Evolutionary conservation across 1,139 yeast genomes (phyloP).

Genomic region (Candida glucosophila): DNA sequence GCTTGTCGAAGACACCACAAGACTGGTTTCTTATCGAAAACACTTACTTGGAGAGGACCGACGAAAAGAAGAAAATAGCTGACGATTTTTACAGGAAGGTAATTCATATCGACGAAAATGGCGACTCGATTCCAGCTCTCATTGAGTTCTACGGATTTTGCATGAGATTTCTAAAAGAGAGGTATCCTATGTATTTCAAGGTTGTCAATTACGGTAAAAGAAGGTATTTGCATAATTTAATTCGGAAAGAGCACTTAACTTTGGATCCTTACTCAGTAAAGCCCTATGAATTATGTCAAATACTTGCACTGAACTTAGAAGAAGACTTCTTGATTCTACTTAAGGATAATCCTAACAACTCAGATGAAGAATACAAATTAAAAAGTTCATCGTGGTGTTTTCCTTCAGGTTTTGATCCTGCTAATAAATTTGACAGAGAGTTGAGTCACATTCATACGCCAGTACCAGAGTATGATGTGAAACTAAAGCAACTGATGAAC

Average conservation of each 20-base stretch:
- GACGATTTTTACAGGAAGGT: slow-evolving; percentile 22
- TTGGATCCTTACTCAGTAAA: slow-evolving; percentile 7
- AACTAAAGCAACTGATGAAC: slow-evolving; percentile 43
- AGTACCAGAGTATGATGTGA: slow-evolving; percentile 42
- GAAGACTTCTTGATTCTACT: slow-evolving; percentile 50
- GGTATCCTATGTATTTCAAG: slow-evolving; percentile 48
- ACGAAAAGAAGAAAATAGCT: slow-evolving; percentile 26
- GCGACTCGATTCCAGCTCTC: slow-evolving; percentile 22
- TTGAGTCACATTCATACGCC: slow-evolving; percentile 44
- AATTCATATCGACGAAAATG: slow-evolving; percentile 16
- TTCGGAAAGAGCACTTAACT: slow-evolving; percentile 25
- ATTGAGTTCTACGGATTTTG: slow-evolving; percentile 40
- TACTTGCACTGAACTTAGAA: slow-evolving; percentile 27
- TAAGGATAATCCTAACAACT: slow-evolving; percentile 31
- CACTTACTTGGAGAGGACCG: slow-evolving; percentile 37
- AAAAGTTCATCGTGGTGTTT: slow-evolving; percentile 48
- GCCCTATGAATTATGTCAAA: neutral
- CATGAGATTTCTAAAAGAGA: slow-evolving; percentile 28
- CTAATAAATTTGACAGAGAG: slow-evolving; percentile 36
- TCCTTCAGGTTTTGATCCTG: slow-evolving; percentile 59
- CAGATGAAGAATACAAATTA: slow-evolving; percentile 45
- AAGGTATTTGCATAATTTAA: slow-evolving; percentile 19
- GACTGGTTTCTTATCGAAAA: slow-evolving; percentile 54
- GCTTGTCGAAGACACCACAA: neutral
- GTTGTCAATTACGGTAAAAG: slow-evolving; percentile 5